A percentile compares a stretch with the other conserved stretches of the same genome.
Conservation (phyloP, 371 early-diverging fungal genomes). For the Actinomucor elegans region DNA sequence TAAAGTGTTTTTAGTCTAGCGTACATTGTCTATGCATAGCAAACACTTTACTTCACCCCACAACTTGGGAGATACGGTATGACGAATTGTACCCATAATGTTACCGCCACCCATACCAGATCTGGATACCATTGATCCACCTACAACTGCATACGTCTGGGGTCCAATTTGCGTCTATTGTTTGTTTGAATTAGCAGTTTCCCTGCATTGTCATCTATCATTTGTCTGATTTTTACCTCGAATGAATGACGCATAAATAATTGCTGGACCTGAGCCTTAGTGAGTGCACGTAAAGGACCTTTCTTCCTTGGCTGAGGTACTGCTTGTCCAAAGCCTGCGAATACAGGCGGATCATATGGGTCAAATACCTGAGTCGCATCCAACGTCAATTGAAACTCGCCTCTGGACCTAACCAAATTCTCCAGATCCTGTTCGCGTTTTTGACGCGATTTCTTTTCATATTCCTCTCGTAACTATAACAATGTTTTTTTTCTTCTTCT, state of each 20-base stretch:
- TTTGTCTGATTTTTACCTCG: constrained; percentile 57
- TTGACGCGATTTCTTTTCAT: constrained; percentile 69
- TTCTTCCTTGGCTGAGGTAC: constrained; percentile 13
- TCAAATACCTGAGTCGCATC: constrained; percentile 61
- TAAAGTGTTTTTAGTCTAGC: neutral
- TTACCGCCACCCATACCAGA: constrained; percentile 82
- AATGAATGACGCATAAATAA: constrained; percentile 84
- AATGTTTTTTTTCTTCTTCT: too few species aligned
- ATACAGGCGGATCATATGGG: constrained; percentile 54
- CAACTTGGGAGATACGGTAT: constrained; percentile 69
- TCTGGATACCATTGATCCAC: constrained; percentile 70
- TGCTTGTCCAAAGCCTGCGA: constrained; percentile 42
- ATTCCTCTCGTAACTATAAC: constrained; percentile 77
- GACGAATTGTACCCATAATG: constrained; percentile 70
- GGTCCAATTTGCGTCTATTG: constrained; percentile 67
- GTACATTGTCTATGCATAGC: constrained; percentile 5
- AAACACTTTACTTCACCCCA: constrained; percentile 63
- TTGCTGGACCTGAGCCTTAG: constrained; percentile 64
- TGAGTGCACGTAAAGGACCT: constrained; percentile 29
- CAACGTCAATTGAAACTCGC: constrained; percentile 55
- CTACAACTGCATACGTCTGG: constrained; percentile 63
- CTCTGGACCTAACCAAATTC: constrained; percentile 69
- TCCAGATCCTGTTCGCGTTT: constrained; percentile 80
- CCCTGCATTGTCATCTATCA: neutral
- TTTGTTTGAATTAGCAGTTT: neutral